phyloP scores from a whole-genome alignment of 257 asterid species.

The Solanum peruvianum region DNA sequence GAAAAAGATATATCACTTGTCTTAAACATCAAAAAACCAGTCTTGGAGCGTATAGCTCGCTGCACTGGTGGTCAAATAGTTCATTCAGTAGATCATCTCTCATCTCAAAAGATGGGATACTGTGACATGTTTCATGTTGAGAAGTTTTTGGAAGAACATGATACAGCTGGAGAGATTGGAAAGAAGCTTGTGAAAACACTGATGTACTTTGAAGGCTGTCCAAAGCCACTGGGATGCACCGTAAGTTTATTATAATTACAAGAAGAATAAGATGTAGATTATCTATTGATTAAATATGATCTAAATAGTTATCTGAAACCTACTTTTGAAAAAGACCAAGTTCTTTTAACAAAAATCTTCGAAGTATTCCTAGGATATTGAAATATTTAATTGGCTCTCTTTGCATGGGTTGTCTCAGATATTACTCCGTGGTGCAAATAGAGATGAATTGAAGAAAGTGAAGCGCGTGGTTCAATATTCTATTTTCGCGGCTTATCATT shows the following conservation, averaged over 20 bases:
- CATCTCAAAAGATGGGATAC: constrained; percentile 66
- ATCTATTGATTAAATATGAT: not conserved
- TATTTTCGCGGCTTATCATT: constrained; percentile 92
- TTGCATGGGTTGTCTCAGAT: constrained; percentile 40
- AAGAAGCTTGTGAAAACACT: constrained; percentile 70
- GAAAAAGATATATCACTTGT: constrained; percentile 85
- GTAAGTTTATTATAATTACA: constrained; percentile 32
- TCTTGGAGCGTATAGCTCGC: constrained; percentile 90
- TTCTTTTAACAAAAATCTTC: not conserved
- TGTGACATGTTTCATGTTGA: constrained; percentile 79
- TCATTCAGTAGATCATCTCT: constrained; percentile 78
- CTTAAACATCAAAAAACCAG: constrained; percentile 74
- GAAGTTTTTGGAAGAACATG: constrained; percentile 67
- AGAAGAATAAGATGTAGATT: constrained; percentile 2
- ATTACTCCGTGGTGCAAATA: constrained; percentile 83
- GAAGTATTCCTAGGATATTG: not conserved
- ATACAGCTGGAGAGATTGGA: constrained; percentile 61
- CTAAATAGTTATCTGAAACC: not conserved
- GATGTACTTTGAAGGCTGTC: constrained; percentile 97
- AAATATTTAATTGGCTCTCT: not conserved
- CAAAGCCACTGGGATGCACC: constrained; percentile 92
- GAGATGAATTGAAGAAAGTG: constrained; percentile 87
- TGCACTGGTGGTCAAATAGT: constrained; percentile 89
- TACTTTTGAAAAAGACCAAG: not conserved
- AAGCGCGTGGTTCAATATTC: constrained; percentile 92